Evolutionary conservation across 2,329 filamentous ascomycete genomes (phyloP), one percentile per base, ranked within the genome.

Genomic region (Raffaelea deltoideospora): DNA sequence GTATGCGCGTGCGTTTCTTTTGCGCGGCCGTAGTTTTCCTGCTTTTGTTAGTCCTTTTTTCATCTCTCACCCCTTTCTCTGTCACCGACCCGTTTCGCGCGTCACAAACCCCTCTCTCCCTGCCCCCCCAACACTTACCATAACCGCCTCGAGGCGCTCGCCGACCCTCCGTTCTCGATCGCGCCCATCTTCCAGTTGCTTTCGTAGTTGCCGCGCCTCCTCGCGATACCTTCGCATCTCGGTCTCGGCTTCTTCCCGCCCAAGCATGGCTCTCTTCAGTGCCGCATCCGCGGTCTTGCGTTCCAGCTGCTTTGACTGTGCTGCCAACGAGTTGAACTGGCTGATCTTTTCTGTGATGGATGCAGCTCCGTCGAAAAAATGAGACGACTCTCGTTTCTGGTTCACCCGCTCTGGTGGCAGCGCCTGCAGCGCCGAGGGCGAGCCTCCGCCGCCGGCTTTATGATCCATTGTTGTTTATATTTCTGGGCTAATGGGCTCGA

Each of bases 1-100:
- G 73, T 76, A 50, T 79, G 73, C 28, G 69, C 66, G 46, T 79
- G 68, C 27, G 74, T 78, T 48, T 80, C 78, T 53, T 83, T 83
- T 35, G 72, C 69, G 42, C 74, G 74, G 22, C 72, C 69, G 48
- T 78, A 78, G 50, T 77, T 78, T 48, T 81, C 78, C 79, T 83
- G 14, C 10, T 13, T 14, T n/a, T 21, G 31, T 26, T 20, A 24
- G 31, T 17, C 8, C 11, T n/a, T n/a, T n/a, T n/a, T n/a, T n/a
- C n/a, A n/a, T n/a, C n/a, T n/a, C n/a, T n/a, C n/a, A n/a, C n/a
- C n/a, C n/a, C n/a, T n/a, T n/a, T n/a, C n/a, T n/a, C n/a, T n/a
- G n/a, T n/a, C 22, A 15, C 8, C 18, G 13, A 19, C 7, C 5
- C n/a, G 17, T 23, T 3, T 9, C 15, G n/a, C n/a, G n/a, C n/a